Conservation (phyloP, 805 yeast genomes). For the Kurtzmaniella cleridarum region DNA sequence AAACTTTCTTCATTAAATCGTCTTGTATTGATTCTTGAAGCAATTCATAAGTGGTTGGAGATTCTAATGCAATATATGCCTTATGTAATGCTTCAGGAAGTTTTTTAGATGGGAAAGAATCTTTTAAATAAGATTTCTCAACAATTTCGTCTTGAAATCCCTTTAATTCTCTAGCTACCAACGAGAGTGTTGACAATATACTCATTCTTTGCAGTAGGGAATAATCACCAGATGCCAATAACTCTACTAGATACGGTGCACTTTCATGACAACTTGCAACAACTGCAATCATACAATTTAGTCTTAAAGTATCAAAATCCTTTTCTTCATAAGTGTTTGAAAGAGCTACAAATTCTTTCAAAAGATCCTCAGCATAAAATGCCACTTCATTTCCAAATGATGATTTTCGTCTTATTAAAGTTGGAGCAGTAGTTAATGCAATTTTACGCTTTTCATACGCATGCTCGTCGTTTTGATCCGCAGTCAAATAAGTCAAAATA, state of each 20-base stretch:
- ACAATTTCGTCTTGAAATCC: constrained; percentile 50
- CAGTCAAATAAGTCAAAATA: constrained; percentile 49
- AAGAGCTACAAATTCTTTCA: constrained; percentile 47
- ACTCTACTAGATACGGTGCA: constrained; percentile 41
- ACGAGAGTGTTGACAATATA: constrained; percentile 60
- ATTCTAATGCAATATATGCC: background rate
- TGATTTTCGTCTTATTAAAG: constrained; percentile 61
- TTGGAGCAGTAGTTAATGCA: constrained; percentile 50
- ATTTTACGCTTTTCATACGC: constrained; percentile 45
- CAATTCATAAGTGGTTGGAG: background rate
- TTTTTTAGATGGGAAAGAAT: constrained; percentile 29
- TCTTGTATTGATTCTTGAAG: constrained; percentile 23
- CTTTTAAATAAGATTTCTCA: constrained; percentile 27
- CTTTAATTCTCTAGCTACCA: constrained; percentile 68
- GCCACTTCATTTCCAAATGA: constrained; percentile 55
- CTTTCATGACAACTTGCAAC: constrained; percentile 43
- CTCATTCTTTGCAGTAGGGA: constrained; percentile 75
- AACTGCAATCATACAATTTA: constrained; percentile 62
- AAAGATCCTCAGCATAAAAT: constrained; percentile 50
- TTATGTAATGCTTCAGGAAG: constrained; percentile 46
- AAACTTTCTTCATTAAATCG: constrained; percentile 24
- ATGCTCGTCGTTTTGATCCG: constrained; percentile 37
- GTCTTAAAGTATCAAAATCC: constrained; percentile 58
- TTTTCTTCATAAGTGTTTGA: constrained; percentile 51
- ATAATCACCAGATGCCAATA: constrained; percentile 66